phyloP scores from a whole-genome alignment of 1,139 yeast genomes.

The Hansenula sp. region DNA sequence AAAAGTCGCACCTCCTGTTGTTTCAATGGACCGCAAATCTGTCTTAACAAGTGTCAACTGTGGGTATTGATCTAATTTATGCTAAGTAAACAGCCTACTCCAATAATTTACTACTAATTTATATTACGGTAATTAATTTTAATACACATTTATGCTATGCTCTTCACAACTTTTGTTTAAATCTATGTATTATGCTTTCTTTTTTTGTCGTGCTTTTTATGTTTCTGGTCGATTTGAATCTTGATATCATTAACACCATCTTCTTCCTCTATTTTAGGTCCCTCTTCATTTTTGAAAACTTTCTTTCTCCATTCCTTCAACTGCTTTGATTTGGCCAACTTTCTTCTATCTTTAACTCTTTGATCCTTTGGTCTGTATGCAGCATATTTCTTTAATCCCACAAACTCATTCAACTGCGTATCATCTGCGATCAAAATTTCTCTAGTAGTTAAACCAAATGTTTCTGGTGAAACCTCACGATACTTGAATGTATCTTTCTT shows the following conservation, averaged over 20 bases:
- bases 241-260: constrained; percentile 31
- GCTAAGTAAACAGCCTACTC: too few relatives aligned
- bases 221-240: constrained; percentile 29
- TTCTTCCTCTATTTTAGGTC: constrained; percentile 40
- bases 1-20: too few relatives aligned
- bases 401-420: constrained; percentile 72
- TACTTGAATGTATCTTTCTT: constrained; percentile 62
- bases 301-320: constrained; percentile 87
- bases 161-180: too few relatives aligned
- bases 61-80: too few relatives aligned
- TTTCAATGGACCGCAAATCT: too few relatives aligned
- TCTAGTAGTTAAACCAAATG: constrained; percentile 79
- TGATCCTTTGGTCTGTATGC: constrained; percentile 81
- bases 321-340: constrained; percentile 77
- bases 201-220: constrained; percentile 7
- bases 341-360: constrained; percentile 74
- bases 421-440: constrained; percentile 93
- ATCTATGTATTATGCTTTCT: constrained; percentile 6
- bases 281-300: constrained; percentile 66
- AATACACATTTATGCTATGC: too few relatives aligned
- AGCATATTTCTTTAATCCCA: constrained; percentile 89
- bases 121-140: too few relatives aligned
- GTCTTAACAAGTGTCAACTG: too few relatives aligned
- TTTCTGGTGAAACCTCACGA: constrained; percentile 93
- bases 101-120: too few relatives aligned